Base-by-base conservation (phyloP, 768 basidiomycete genomes). In the Auriculariales sp. region DNA sequence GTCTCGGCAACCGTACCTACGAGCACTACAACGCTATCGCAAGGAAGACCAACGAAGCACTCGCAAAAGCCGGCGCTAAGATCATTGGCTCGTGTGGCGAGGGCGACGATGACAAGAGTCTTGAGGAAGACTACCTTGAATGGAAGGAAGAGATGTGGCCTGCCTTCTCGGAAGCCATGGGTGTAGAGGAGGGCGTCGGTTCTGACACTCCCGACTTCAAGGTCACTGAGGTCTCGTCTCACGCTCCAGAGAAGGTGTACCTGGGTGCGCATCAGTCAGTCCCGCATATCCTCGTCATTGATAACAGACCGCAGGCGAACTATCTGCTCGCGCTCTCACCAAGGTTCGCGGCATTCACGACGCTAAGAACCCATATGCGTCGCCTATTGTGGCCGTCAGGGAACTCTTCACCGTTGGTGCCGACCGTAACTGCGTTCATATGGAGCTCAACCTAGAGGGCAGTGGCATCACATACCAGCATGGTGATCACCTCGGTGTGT, bases 71-170 rank as follows among this genome's bases (percentile, higher is more conserved):
- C 71, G 94, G 92, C 27, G 95, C 78, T 19, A 63, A 70, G 49
- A 79, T 90, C 48, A 85, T 98, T 30, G 92, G 92, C 35, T 81
- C 83, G 62, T 73, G 83, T 32, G 94, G 94, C 9, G 93, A 98
- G 65, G 94, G 94, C 55, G 95, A 99, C 60, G 94, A 99, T 61
- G 95, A 99, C 67, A 95, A 95, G 72, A 91, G 86, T 61, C 97
- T 99, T 93, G 94, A 99, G 64, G 94, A 99, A 69, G 94, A 99
- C 65, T 99, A 98, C 63, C 77, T 99, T 11, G 92, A 89, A 58
- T 99, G 94, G 94, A 99, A 98, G 65, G 94, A 99, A 60, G 75
- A 73, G 57, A 93, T 98, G 92, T 98, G 92, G 87, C 81, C 84
- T 15, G 79, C 80, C 3, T 88, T 98, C 53, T 74, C 91, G n/a